Evolutionary conservation across 139 green algal species (phyloP).

Genomic region (Micractinium conductrix): DNA sequence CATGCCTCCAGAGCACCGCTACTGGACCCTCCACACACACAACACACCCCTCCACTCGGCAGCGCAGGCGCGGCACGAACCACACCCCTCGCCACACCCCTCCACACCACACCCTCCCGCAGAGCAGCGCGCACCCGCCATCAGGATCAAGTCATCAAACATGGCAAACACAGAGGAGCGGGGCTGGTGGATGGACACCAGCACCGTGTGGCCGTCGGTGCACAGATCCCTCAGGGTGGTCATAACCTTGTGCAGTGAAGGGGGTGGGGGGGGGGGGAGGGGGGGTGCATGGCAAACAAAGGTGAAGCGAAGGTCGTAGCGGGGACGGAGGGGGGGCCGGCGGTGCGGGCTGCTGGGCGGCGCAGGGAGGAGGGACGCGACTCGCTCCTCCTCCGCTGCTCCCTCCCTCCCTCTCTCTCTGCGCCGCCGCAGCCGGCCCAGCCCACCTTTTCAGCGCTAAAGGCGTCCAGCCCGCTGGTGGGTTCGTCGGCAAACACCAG

Average conservation of each 20-base stretch:
- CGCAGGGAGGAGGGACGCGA: background rate
- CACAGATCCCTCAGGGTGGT: constrained; percentile 76
- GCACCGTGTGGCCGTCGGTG: constrained; percentile 73
- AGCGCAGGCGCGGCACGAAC: no score
- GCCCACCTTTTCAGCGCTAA: constrained; percentile 79
- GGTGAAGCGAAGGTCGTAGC: no score
- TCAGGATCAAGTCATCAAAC: constrained; percentile 93
- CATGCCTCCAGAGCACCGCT: no score
- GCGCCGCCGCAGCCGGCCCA: background rate
- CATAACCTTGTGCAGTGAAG: constrained; percentile 64
- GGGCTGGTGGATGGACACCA: constrained; percentile 86
- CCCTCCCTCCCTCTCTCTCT: no score
- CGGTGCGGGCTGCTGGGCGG: background rate
- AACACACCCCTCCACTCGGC: no score
- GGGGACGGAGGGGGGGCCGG: no score
- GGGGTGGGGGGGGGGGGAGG: background rate
- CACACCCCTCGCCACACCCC: background rate
- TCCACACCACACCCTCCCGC: background rate
- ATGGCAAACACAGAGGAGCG: constrained; percentile 86
- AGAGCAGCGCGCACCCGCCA: constrained; percentile 44
- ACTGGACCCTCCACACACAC: no score
- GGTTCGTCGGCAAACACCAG: constrained; percentile 90
- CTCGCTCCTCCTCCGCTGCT: no score
- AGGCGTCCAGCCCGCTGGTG: constrained; percentile 89
- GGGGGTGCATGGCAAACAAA: no score